These are phyloP conservation scores for Byssothecium circinans DNA, from an alignment of 2,329 filamentous ascomycete genomes.

Conservation along the genomic window DNA sequence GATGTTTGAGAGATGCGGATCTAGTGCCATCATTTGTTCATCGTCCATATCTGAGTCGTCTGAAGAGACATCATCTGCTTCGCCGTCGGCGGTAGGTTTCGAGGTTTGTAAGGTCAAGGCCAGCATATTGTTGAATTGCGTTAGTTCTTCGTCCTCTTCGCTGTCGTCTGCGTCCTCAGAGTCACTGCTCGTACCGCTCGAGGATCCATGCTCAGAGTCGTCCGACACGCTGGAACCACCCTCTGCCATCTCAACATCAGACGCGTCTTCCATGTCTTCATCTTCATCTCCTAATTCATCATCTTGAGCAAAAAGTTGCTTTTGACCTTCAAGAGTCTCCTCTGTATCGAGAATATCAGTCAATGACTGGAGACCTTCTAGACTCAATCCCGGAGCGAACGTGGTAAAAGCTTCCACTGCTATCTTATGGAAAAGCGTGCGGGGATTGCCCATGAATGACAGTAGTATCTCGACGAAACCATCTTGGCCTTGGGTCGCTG, in stretches of 20 bases:
- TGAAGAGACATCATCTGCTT: constrained; percentile 62
- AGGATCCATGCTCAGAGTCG: constrained; percentile 18
- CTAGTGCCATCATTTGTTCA: constrained; percentile 89
- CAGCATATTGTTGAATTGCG: constrained; percentile 73
- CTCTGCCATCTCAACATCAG: constrained; percentile 51
- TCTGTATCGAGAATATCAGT: constrained; percentile 72
- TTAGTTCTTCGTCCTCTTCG: constrained; percentile 54
- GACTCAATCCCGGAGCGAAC: constrained; percentile 75
- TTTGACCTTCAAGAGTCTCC: constrained; percentile 80
- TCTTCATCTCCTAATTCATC: constrained; percentile 45
- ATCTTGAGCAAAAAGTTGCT: constrained; percentile 76
- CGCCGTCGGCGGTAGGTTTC: constrained; percentile 58
- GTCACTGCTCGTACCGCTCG: constrained; percentile 19
- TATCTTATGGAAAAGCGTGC: constrained; percentile 79
- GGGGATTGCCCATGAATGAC: constrained; percentile 85
- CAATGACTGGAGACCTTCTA: constrained; percentile 68
- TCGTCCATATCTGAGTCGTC: constrained; percentile 85
- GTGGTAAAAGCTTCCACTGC: constrained; percentile 85
- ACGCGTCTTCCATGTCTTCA: constrained; percentile 47
- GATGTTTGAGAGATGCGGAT: constrained; percentile 79
- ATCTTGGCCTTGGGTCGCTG: constrained; percentile 26
- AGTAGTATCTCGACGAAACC: constrained; percentile 80
- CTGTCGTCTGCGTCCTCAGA: constrained; percentile 24
- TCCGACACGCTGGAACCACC: constrained; percentile 32
- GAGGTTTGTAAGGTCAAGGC: constrained; percentile 73